These are phyloP conservation scores for Kazachstania psychrophila DNA, from an alignment of 805 yeast genomes.

Conservation along the genomic window DNA sequence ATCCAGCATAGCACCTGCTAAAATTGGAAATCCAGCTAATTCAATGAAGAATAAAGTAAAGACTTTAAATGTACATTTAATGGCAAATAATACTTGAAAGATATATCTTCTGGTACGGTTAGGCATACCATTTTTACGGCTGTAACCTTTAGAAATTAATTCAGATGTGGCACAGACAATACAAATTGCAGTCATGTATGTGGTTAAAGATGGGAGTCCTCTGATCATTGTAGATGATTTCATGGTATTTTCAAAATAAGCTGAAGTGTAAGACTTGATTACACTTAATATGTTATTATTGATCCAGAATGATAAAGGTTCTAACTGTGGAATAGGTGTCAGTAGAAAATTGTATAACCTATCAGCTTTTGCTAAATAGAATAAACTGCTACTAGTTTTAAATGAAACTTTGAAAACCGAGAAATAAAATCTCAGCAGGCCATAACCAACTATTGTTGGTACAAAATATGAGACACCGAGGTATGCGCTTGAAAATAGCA, in stretches of 20 bases:
- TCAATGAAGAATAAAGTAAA: conserved; percentile 68
- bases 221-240: conserved; percentile 19
- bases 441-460: conserved; percentile 40
- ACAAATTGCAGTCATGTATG: conserved; percentile 20
- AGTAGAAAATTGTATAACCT: too few species aligned
- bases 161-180: conserved; percentile 21
- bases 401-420: conserved; percentile 7
- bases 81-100: conserved; percentile 45
- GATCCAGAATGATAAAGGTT: too few species aligned
- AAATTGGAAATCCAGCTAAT: conserved; percentile 73
- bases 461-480: conserved; percentile 37
- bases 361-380: too few species aligned
- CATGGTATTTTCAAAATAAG: conserved; percentile 12
- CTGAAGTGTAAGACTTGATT: too few species aligned
- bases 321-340: too few species aligned
- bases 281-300: too few species aligned
- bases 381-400: too few species aligned
- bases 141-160: conserved; percentile 19
- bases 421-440: conserved; percentile 15
- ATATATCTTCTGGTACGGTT: conserved; percentile 36
- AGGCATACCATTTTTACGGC: conserved; percentile 25
- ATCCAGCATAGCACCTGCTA: conserved; percentile 74
- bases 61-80: conserved; percentile 61
- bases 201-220: conserved; percentile 22
- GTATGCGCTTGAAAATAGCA: conserved; percentile 28